Evolutionary conservation across 305 asterid species (phyloP).

Genomic region (Fraxinus dipetala): DNA sequence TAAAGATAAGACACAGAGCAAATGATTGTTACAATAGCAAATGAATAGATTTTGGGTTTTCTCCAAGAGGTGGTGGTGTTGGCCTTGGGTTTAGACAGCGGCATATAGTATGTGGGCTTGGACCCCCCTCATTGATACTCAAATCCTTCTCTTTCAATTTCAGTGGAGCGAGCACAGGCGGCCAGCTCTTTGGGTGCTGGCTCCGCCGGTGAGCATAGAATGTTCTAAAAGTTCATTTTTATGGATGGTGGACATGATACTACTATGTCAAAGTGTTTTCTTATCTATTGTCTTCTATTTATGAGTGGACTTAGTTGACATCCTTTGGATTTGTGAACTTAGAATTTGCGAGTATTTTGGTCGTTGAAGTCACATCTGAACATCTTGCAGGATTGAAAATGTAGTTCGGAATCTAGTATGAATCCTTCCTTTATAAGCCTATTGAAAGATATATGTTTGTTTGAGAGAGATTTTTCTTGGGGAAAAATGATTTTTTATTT

Average conservation of each 20-base stretch:
- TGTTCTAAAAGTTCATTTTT: constrained; percentile 9
- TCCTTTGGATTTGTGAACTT: constrained; percentile 12
- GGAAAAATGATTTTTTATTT: neutral
- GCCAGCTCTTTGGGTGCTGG: too few species aligned
- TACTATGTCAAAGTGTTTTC: neutral
- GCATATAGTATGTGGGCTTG: constrained; percentile 58
- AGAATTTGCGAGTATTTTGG: constrained; percentile 2
- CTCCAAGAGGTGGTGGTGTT: constrained; percentile 19
- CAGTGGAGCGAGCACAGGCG: too few species aligned
- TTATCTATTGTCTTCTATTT: constrained; percentile 6
- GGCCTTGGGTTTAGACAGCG: constrained; percentile 49
- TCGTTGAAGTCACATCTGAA: neutral
- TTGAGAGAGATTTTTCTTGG: neutral
- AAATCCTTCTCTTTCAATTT: neutral
- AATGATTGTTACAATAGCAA: constrained; percentile 24
- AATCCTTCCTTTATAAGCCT: neutral
- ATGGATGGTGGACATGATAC: neutral
- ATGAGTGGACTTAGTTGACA: neutral
- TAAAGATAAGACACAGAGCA: constrained; percentile 31
- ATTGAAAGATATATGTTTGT: neutral
- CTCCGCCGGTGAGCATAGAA: too few species aligned
- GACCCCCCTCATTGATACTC: constrained; percentile 48
- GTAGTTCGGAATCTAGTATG: neutral
- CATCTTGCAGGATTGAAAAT: neutral
- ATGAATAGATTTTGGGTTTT: constrained; percentile 21